Base-by-base conservation (phyloP, 345 rosid species). In the Acer yangbiense region DNA sequence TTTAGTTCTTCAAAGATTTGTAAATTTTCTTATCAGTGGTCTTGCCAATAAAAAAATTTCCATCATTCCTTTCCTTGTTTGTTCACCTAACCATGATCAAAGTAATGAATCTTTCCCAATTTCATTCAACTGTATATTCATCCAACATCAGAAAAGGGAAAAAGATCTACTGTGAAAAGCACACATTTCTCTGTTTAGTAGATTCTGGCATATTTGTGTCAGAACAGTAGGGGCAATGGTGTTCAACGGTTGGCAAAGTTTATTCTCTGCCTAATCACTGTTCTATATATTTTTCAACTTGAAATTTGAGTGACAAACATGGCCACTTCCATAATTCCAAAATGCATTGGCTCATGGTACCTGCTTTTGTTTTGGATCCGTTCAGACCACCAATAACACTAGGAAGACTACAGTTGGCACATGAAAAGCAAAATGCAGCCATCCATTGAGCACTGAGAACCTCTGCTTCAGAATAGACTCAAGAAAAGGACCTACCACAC, bases 391-490 rank as follows among this genome's bases (percentile, higher is more conserved):
- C 52, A 58, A 23, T 54, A 35, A 75, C 48, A 63, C n/a, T 64
- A 9, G 55, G 35, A 68, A 71, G 52, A 54, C 35, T 72, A 76
- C 71, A 43, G 73, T 72, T 29, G 43, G 58, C 68, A 69, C 77
- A 54, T 68, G 69, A 72, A 69, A 81, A 78, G 76, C 44, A 39
- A 55, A 55, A 39, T 77, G 44, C 48, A 55, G 44, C 68, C 76
- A 73, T 76, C 77, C 69, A 73, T 58, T 82, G 65, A 77, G 69
- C 58, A 69, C 13, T 60, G 58, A 70, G 48, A 65, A 68, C 79
- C 68, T 64, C 58, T 65, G 69, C 57, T 32, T 21, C 46, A 65
- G 77, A 82, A 79, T 68, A 82, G 80, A 74, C 64, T 1, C 70
- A 70, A 25, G 55, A 71, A 70, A 75, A 65, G 63, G 76, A 60